phyloP scores from a whole-genome alignment of 768 basidiomycete species.

The Amanita pseudoporphyria region DNA sequence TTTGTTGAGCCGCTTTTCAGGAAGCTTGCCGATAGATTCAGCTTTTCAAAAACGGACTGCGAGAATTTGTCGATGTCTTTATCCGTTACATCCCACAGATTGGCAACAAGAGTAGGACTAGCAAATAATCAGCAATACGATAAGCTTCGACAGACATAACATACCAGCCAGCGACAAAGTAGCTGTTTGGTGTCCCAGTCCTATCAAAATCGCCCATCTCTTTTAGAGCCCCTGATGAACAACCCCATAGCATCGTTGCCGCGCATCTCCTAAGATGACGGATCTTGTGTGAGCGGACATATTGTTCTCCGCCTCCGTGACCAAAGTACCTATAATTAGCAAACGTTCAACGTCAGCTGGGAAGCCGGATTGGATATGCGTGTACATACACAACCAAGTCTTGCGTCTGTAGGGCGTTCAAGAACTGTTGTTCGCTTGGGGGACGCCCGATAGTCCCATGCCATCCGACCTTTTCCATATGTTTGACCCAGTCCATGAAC shows the following conservation, averaged over 20 bases:
- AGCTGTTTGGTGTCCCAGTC: constrained; percentile 85
- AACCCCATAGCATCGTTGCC: constrained; percentile 96
- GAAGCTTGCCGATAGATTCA: constrained; percentile 38
- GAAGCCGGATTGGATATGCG: not conserved
- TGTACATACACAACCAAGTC: constrained; percentile 85
- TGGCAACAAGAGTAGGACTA: constrained; percentile 89
- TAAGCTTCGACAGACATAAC: constrained; percentile 17
- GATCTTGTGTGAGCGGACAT: constrained; percentile 80
- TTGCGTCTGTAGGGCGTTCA: constrained; percentile 55
- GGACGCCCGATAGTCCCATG: constrained; percentile 65
- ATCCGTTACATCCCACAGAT: constrained; percentile 98
- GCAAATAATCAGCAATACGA: not conserved
- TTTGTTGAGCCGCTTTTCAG: constrained; percentile 12
- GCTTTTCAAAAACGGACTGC: constrained; percentile 67
- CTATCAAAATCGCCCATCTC: constrained; percentile 95
- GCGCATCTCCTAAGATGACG: constrained; percentile 79
- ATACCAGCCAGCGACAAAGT: constrained; percentile 96
- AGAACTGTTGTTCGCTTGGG: constrained; percentile 79
- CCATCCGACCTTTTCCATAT: constrained; percentile 75
- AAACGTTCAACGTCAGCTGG: not conserved
- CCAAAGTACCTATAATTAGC: constrained; percentile 77
- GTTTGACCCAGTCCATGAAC: constrained; percentile 70
- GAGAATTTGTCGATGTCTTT: constrained; percentile 93
- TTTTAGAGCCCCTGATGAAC: constrained; percentile 82
- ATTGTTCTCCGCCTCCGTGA: constrained; percentile 94